Conservation (phyloP, 371 early-diverging fungal species). For the Mucor piriformis region DNA sequence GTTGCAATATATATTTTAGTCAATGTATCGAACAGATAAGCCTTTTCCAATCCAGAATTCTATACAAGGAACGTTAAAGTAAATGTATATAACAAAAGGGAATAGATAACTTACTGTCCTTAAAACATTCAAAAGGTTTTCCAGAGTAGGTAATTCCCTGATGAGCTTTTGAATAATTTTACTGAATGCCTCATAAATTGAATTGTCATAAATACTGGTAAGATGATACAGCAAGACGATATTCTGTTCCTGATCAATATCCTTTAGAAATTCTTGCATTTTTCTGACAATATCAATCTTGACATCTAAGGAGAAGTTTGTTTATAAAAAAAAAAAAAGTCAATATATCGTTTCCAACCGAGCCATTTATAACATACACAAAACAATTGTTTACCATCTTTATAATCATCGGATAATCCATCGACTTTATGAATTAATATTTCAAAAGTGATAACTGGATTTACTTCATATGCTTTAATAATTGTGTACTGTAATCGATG, state of each 20-base stretch:
- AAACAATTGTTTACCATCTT: conserved; percentile 63
- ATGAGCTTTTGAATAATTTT: conserved; percentile 92
- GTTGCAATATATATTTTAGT: conserved; percentile 94
- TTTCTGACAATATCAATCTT: conserved; percentile 90
- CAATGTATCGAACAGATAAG: conserved; percentile 87
- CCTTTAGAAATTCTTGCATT: conserved; percentile 81
- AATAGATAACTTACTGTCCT: conserved; percentile 57
- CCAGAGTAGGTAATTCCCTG: conserved; percentile 80
- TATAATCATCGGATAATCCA: conserved; percentile 91
- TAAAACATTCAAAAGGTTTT: conserved; percentile 88
- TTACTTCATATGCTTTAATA: conserved; percentile 72
- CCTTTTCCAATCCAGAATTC: conserved; percentile 94
- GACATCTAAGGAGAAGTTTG: conserved; percentile 62
- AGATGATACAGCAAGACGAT: conserved; percentile 82
- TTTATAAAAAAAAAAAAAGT: background rate
- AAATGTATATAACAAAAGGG: background rate
- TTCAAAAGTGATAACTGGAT: conserved; percentile 86
- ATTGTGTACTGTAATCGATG: conserved; percentile 75
- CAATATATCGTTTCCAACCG: no score
- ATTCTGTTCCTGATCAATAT: conserved; percentile 72
- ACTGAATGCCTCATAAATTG: conserved; percentile 92
- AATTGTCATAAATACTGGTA: conserved; percentile 91
- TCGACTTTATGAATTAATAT: conserved; percentile 96
- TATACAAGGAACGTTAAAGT: conserved; percentile 23
- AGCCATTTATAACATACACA: background rate